A percentile compares a stretch with the other conserved stretches of the same genome.
These are phyloP conservation scores for Puccinia horiana DNA, from an alignment of 1,284 basidiomycete species.

Conservation along the genomic window DNA sequence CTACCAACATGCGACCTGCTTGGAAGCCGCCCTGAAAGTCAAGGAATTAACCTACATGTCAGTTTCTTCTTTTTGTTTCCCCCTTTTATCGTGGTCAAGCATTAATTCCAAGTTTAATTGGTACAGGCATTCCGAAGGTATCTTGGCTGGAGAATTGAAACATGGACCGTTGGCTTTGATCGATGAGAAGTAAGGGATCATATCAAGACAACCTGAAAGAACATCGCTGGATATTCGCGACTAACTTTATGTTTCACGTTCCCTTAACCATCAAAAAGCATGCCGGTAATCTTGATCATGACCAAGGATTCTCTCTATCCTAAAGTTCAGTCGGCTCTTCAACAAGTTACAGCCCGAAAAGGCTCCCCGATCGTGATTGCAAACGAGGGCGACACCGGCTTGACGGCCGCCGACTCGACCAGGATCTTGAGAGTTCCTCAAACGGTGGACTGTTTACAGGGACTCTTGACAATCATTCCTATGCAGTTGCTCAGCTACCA, in stretches of 20 bases:
- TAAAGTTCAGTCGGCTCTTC: constrained; percentile 92
- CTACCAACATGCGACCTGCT: constrained; percentile 94
- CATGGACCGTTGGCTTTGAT: constrained; percentile 96
- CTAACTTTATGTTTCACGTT: not conserved
- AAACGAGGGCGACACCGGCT: constrained; percentile 85
- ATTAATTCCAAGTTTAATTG: not conserved
- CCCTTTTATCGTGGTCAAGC: not conserved
- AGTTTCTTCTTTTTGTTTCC: not conserved
- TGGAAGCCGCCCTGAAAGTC: constrained; percentile 98
- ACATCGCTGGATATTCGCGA: too few relatives aligned
- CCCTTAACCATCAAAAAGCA: not conserved
- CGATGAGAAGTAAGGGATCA: constrained; percentile 84
- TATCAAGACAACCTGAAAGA: not conserved
- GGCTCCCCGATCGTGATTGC: constrained; percentile 82
- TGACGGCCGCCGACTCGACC: constrained; percentile 72
- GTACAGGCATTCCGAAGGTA: constrained; percentile 63
- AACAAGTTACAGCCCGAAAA: constrained; percentile 95
- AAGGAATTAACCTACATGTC: constrained; percentile 70
- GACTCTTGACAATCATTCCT: constrained; percentile 93
- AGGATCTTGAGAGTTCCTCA: constrained; percentile 62
- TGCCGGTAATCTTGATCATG: constrained; percentile 89
- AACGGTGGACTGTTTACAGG: constrained; percentile 94
- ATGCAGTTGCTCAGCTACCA: constrained; percentile 96
- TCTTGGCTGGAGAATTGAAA: constrained; percentile 96
- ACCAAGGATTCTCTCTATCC: constrained; percentile 97